Percentiles rank a stretch among this genome's conserved stretches.
Conservation (phyloP, 768 basidiomycete genomes). For the Boletus huronensis region DNA sequence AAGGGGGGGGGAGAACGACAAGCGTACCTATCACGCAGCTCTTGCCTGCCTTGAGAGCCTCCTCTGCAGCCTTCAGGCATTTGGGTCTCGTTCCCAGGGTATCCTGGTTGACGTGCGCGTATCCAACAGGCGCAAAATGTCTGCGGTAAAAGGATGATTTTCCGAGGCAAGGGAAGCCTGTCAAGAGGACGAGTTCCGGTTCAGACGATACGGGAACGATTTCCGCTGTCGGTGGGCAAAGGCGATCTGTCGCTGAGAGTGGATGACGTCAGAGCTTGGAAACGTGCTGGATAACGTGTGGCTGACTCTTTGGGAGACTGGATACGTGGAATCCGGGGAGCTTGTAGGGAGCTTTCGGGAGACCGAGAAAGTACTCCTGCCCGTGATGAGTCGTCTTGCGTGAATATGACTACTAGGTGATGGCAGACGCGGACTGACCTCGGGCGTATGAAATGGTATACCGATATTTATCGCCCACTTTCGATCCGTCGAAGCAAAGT, state of each 20-base stretch:
- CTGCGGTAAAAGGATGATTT: slow-evolving; percentile 78
- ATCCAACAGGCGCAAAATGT: slow-evolving; percentile 65
- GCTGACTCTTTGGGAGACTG: slow-evolving; percentile 33
- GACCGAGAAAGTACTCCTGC: slow-evolving; percentile 78
- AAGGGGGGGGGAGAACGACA: neutral
- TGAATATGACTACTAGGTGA: neutral
- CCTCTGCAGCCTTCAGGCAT: slow-evolving; percentile 64
- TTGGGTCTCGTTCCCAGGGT: slow-evolving; percentile 67
- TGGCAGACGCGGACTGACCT: slow-evolving; percentile 43
- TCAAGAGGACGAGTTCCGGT: slow-evolving; percentile 56
- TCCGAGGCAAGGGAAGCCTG: slow-evolving; percentile 64
- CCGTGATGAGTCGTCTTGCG: neutral
- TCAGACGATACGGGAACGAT: slow-evolving; percentile 12
- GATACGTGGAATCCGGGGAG: slow-evolving; percentile 72
- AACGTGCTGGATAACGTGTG: neutral
- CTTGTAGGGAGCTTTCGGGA: slow-evolving; percentile 37
- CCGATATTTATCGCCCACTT: slow-evolving; percentile 81
- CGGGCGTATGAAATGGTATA: slow-evolving; percentile 77
- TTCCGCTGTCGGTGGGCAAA: slow-evolving; percentile 17
- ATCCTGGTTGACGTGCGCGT: slow-evolving; percentile 88
- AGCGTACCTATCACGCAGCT: slow-evolving; percentile 78
- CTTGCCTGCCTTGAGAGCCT: slow-evolving; percentile 49
- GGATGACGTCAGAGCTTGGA: neutral
- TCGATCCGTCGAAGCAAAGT: slow-evolving; percentile 80
- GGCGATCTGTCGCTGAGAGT: slow-evolving; percentile 38